Evolutionary conservation across 768 basidiomycete species (phyloP).

Genomic region (Lactarius hengduanensis): DNA sequence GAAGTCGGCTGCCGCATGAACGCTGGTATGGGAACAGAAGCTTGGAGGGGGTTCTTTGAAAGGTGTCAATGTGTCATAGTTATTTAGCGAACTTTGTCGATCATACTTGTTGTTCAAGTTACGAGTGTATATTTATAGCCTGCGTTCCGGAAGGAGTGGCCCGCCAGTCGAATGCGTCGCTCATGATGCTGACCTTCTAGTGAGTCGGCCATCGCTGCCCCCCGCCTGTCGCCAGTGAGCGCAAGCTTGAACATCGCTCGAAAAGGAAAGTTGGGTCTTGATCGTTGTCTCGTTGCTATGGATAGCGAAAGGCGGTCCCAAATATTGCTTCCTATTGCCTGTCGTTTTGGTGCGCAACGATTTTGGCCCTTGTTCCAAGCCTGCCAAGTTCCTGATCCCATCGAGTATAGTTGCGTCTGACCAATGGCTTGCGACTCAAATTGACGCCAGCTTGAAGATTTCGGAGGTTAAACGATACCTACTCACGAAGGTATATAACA

Average conservation of each 20-base stretch:
- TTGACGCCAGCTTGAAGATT: constrained; percentile 60
- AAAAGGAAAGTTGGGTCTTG: neutral
- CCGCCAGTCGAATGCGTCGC: neutral
- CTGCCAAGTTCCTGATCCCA: neutral
- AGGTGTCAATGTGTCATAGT: neutral
- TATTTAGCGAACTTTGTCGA: neutral
- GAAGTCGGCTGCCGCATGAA: neutral
- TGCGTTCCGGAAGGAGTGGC: neutral
- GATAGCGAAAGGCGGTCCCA: constrained; percentile 1
- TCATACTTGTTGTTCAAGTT: neutral
- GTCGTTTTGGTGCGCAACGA: constrained; percentile 54
- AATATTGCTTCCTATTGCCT: constrained; percentile 45
- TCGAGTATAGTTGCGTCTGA: constrained; percentile 54
- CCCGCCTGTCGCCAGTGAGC: neutral
- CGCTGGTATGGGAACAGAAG: neutral
- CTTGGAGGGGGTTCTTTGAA: neutral
- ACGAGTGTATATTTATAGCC: neutral
- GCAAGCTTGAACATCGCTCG: neutral
- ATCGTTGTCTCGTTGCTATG: constrained; percentile 8
- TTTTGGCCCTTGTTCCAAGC: neutral
- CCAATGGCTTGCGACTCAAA: constrained; percentile 74
- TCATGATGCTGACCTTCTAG: neutral
- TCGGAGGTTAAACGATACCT: constrained; percentile 62
- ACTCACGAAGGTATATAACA: constrained; percentile 53
- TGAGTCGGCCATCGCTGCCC: neutral